Evolutionary conservation across 2,329 filamentous ascomycete species (phyloP), one percentile per base, ranked within the genome.

Genomic region (Ceratocystiopsis minuta): DNA sequence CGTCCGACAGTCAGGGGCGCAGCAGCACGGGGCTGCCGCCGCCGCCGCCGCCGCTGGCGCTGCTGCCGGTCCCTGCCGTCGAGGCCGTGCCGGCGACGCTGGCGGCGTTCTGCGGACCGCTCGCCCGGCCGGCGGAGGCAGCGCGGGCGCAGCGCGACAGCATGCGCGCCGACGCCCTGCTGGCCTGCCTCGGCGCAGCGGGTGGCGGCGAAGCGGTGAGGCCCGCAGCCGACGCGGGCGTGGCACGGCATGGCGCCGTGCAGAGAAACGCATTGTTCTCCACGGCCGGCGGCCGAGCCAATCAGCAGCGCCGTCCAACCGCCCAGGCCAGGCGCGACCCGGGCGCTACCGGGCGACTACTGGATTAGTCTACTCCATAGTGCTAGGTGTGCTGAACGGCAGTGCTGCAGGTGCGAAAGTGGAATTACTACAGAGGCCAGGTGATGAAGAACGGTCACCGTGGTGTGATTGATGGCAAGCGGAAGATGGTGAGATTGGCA

Each of bases 51-150:
- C 14, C 48, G 51, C 49, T 66, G 9, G 60, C 63, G 6, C 49
- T 68, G 33, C 52, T 71, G 16, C 66, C 66, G 3, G 52, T 70
- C 39, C 51, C 57, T 15, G 55, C 55, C 2, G 44, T 55, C 34
- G 45, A 51, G 12, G 53, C 57, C 14, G 53, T 69, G 15, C 53
- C 58, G n/a, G 41, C 50, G 2, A 57, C 54, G 11, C 51, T 72
- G 17, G 52, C 55, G n/a, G 48, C 54, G 1, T 60, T 70, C 43
- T 53, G 56, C 40, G 49, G 49, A 37, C 54, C 59, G 44, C 45
- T 58, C 15, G 36, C 42, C 11, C 34, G 33, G 35, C 16, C 37
- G 6, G 6, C 10, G 14, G n/a, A n/a, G n/a, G n/a, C n/a, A n/a
- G 11, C 17, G 10, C 15, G 16, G 28, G 13, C 17, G 16, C n/a